Base-by-base conservation (phyloP, 805 yeast genomes). In the Candida germanica region DNA sequence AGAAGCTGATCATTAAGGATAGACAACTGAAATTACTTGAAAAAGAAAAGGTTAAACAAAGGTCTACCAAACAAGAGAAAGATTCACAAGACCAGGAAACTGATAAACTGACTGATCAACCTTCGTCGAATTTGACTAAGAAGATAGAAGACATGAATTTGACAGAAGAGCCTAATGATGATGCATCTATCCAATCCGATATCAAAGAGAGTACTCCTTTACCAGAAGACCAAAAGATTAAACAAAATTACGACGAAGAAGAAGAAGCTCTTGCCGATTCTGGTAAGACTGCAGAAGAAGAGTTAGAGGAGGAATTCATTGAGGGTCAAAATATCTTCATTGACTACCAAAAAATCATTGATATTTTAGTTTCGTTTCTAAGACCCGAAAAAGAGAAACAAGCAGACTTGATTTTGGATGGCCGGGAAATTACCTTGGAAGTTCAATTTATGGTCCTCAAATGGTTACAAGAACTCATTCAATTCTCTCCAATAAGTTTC, bases 391-490 rank as follows among this genome's bases (percentile, higher is more conserved):
- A 30, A 17, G 47, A 46, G 11, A 42, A 43, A 13, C 47, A 48
- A 20, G 53, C 50, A 26, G 66, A 61, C 25, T 49, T 61, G 17
- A 41, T 59, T 1, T 57, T 49, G 14, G 72, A 67, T 35, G 52
- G 56, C 18, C 71, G 64, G 38, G 72, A 66, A 18, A 51, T 63
- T 4, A 54, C 52, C 28, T 43, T 59, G 37, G 86, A 86, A 48
- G 84, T 89, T 29, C 94, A 87, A 56, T 58, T 80, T 21, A 85
- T 84, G 3, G 87, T 87, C 0, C 65, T 91, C 33, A 77, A 79
- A 31, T 93, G 98, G 98, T 61, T 93, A 11, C 80, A 77, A 36
- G 79, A 80, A 12, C 66, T 93, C 22, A 60, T 93, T 17, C 77
- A 75, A 11, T 77, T 85, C 12, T 79, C 91, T 0, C 91, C 97